phyloP scores from a whole-genome alignment of 495 filamentous ascomycete genomes.

The Pseudomonodictys pantanalensis region DNA sequence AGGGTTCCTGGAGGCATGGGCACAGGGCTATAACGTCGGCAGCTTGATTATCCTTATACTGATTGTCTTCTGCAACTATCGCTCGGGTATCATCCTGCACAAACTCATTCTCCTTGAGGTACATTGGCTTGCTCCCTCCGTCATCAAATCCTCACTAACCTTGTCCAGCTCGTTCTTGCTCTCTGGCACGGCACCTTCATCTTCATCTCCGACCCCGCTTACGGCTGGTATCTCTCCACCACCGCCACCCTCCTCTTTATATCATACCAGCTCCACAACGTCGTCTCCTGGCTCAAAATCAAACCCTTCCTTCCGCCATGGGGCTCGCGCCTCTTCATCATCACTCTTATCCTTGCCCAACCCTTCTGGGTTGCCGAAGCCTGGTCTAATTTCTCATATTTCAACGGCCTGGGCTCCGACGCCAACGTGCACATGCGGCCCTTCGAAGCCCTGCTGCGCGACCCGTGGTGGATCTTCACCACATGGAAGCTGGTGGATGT shows the following conservation, averaged over 20 bases:
- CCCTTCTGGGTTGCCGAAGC: slow-evolving; percentile 28
- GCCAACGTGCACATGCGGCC: slow-evolving; percentile 18
- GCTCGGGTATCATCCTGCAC: slow-evolving; percentile 23
- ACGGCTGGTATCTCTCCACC: slow-evolving; percentile 31
- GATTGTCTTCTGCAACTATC: slow-evolving; percentile 30
- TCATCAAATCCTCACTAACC: background rate
- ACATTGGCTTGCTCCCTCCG: background rate
- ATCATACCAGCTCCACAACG: slow-evolving; percentile 30
- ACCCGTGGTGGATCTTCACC: slow-evolving; percentile 35
- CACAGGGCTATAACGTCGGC: slow-evolving; percentile 30
- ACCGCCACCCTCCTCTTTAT: slow-evolving; percentile 30
- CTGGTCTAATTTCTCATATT: slow-evolving; percentile 30
- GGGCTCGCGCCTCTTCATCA: slow-evolving; percentile 22
- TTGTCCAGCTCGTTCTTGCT: slow-evolving; percentile 19
- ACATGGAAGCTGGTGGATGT: slow-evolving; percentile 19
- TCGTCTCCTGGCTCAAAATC: slow-evolving; percentile 33
- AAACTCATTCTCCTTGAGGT: slow-evolving; percentile 32
- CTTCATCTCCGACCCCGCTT: slow-evolving; percentile 18
- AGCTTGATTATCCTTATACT: slow-evolving; percentile 23
- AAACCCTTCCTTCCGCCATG: slow-evolving; percentile 27
- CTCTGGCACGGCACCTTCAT: slow-evolving; percentile 31
- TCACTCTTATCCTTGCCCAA: slow-evolving; percentile 11
- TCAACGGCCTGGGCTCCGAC: slow-evolving; percentile 21
- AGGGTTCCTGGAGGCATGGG: slow-evolving; percentile 29
- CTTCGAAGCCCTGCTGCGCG: slow-evolving; percentile 21